These are phyloP conservation scores for Candida berthetii DNA, from an alignment of 805 yeast species.

Conservation along the genomic window DNA sequence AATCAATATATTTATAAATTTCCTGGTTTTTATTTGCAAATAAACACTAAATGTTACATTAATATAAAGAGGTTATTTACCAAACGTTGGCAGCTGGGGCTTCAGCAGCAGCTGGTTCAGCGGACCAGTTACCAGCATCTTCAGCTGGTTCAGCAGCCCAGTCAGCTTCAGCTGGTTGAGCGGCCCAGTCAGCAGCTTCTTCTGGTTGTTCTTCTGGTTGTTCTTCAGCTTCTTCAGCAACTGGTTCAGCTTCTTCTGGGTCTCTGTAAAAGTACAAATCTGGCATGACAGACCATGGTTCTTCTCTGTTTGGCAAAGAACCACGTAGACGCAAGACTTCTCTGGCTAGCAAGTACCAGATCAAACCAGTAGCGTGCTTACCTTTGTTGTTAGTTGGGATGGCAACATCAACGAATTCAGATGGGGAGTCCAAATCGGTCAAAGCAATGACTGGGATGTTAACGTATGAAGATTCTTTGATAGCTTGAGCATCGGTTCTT, in stretches of 20 bases:
- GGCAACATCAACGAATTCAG: conserved; percentile 98
- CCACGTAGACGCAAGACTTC: conserved; percentile 99
- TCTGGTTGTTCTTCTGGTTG: conserved; percentile 56
- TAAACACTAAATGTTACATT: conserved; percentile 17
- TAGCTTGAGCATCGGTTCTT: conserved; percentile 99
- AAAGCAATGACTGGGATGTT: conserved; percentile 99
- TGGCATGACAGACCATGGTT: conserved; percentile 99
- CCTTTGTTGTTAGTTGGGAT: conserved; percentile 99
- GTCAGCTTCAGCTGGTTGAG: conserved; percentile 63
- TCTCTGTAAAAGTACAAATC: conserved; percentile 99
- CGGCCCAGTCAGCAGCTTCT: conserved; percentile 67
- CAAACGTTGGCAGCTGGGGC: conserved; percentile 20
- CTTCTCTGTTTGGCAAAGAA: conserved; percentile 90
- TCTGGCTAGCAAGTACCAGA: conserved; percentile 99
- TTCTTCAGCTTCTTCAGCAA: conserved; percentile 55
- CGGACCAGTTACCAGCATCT: conserved; percentile 56
- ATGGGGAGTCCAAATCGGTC: conserved; percentile 97
- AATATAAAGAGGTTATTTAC: conserved; percentile 16
- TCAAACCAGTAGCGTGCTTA: conserved; percentile 98
- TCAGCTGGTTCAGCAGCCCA: conserved; percentile 70
- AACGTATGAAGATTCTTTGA: conserved; percentile 99
- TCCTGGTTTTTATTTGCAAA: neutral
- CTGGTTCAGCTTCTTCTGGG: conserved; percentile 96
- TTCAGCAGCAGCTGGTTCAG: conserved; percentile 25
- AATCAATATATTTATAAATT: neutral